These are phyloP conservation scores for Saccharomycopsis crataegensis DNA, from an alignment of 1,139 yeast species.

Conservation along the genomic window DNA sequence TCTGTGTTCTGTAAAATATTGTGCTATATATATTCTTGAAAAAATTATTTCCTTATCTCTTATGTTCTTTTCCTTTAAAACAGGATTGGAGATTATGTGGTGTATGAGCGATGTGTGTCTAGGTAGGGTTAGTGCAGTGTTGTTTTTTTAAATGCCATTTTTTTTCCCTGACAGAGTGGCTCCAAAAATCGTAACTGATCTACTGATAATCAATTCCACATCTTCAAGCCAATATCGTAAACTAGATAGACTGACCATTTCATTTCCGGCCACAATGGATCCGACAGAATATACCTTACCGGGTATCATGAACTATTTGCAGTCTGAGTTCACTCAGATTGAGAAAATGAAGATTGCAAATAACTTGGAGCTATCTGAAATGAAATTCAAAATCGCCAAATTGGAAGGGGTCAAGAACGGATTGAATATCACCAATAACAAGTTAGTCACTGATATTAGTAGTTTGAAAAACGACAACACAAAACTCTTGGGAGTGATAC, in stretches of 20 bases:
- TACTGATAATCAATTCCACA: too few species aligned
- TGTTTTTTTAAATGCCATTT: not conserved
- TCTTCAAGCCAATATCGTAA: not conserved
- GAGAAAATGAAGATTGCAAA: constrained; percentile 51
- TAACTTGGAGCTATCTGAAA: constrained; percentile 49
- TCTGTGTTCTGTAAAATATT: not conserved
- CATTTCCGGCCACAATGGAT: not conserved
- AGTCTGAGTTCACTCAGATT: constrained; percentile 51
- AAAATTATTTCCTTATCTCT: not conserved
- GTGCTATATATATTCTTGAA: not conserved
- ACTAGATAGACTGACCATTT: not conserved
- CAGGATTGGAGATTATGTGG: not conserved
- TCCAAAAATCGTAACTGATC: not conserved
- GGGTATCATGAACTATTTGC: constrained; percentile 57
- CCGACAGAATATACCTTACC: constrained; percentile 45
- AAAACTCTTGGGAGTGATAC: constrained; percentile 6
- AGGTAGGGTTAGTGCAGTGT: not conserved
- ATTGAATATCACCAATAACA: constrained; percentile 27
- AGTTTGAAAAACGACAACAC: constrained; percentile 15
- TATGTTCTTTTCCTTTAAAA: not conserved
- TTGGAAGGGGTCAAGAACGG: constrained; percentile 49
- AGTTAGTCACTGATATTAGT: constrained; percentile 19
- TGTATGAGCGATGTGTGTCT: not conserved
- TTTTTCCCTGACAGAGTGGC: not conserved
- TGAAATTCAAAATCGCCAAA: constrained; percentile 47